Percentiles rank a stretch among this genome's conserved stretches.
phyloP scores from a whole-genome alignment of 1,139 yeast species.

The Casaregolazyma suthepensis region DNA sequence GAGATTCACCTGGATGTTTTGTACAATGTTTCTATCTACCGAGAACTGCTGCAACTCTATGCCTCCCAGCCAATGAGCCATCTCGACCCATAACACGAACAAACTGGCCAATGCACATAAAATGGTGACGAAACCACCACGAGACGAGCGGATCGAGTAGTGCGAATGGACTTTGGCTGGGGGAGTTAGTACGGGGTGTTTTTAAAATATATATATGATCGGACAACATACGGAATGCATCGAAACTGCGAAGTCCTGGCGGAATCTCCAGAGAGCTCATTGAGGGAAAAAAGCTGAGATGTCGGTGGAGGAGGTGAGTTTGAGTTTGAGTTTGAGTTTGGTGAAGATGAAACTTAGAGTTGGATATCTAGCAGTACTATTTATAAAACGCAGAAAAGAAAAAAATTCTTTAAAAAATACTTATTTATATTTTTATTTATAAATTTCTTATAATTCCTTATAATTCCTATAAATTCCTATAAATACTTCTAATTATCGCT shows the following conservation, averaged over 20 bases:
- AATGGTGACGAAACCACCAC: constrained; percentile 76
- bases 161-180: constrained; percentile 72
- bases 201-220: neutral
- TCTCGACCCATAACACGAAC: constrained; percentile 75
- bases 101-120: constrained; percentile 54
- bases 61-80: constrained; percentile 84
- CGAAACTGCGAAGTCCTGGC: constrained; percentile 51
- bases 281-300: neutral
- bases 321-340: neutral
- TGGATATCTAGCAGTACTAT: too few species aligned
- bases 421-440: too few species aligned
- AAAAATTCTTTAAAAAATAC: neutral
- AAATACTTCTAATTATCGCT: too few species aligned
- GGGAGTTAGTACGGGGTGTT: constrained; percentile 11
- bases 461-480: neutral
- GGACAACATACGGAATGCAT: constrained; percentile 66
- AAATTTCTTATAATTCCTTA: too few species aligned
- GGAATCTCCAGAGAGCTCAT: constrained; percentile 5
- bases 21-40: constrained; percentile 53
- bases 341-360: neutral
- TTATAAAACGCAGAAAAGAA: neutral
- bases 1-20: constrained; percentile 61
- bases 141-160: constrained; percentile 63
- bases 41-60: constrained; percentile 69
- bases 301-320: neutral